Conservation (phyloP, 202 grass and related monocot species). For the Panicum hallii region DNA sequence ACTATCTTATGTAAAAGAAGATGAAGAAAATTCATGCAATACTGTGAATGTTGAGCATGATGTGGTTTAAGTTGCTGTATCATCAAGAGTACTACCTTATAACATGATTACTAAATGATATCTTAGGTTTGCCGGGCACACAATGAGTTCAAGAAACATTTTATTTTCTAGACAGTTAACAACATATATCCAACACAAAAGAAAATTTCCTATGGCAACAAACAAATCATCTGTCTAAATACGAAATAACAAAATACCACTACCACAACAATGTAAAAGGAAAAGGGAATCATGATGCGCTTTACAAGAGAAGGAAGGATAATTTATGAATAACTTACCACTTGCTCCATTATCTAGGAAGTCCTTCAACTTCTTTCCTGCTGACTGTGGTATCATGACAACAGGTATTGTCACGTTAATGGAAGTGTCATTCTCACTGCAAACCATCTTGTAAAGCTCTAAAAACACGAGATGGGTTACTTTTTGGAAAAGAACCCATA, state of each 20-base stretch:
- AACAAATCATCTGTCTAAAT: neutral
- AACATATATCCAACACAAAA: neutral
- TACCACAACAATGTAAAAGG: neutral
- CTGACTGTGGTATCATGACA: constrained; percentile 73
- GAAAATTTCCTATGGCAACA: neutral
- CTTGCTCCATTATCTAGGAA: constrained; percentile 59
- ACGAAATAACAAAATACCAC: neutral
- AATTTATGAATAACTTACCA: constrained; percentile 46
- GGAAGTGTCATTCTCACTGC: constrained; percentile 70
- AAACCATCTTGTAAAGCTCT: constrained; percentile 91
- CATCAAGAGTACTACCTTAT: neutral
- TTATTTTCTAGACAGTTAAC: neutral
- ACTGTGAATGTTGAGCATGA: neutral
- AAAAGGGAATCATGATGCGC: constrained; percentile 3
- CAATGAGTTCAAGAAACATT: neutral
- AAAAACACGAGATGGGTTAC: constrained; percentile 38
- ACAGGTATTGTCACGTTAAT: constrained; percentile 80
- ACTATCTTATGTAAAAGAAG: neutral
- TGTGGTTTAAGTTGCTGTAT: neutral
- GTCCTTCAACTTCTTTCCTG: constrained; percentile 65
- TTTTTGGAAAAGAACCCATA: constrained; percentile 12
- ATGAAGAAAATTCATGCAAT: neutral
- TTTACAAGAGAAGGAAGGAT: constrained; percentile 1
- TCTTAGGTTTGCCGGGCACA: neutral
- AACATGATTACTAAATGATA: neutral